These are phyloP conservation scores for Fusarium redolens DNA, from an alignment of 2,329 filamentous ascomycete genomes.

Conservation along the genomic window DNA sequence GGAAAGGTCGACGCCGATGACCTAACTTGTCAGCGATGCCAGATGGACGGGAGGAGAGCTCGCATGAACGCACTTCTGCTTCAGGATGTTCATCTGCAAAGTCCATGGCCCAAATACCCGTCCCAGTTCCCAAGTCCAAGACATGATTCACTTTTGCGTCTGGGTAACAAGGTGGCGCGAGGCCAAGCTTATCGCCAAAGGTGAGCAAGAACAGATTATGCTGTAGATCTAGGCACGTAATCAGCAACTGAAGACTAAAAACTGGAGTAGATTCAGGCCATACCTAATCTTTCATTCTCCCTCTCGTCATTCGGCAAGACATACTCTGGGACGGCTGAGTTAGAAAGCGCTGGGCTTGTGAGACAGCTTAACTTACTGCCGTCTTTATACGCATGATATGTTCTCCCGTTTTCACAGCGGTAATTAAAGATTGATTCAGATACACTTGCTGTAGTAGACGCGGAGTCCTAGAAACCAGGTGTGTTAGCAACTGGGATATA, in stretches of 20 bases:
- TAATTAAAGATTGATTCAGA: neutral
- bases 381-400: neutral
- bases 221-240: neutral
- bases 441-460: neutral
- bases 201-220: slow-evolving; percentile 10
- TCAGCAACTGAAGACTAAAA: too few species aligned
- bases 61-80: neutral
- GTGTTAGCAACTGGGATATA: neutral
- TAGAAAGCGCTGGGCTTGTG: neutral
- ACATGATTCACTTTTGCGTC: neutral
- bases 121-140: slow-evolving; percentile 2
- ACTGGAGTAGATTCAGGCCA: neutral
- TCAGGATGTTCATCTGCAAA: neutral
- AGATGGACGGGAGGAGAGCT: fast-evolving
- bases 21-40: neutral
- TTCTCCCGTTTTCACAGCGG: slow-evolving; percentile 1
- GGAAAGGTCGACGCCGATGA: neutral
- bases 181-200: slow-evolving; percentile 1
- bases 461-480: neutral
- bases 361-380: neutral
- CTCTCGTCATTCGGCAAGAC: neutral
- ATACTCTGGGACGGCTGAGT: neutral
- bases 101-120: slow-evolving; percentile 8
- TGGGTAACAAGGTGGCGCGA: neutral
- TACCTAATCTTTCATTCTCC: slow-evolving; percentile 7